Evolutionary conservation across 1,284 basidiomycete species (phyloP).

Genomic region (Tilletia setariae): DNA sequence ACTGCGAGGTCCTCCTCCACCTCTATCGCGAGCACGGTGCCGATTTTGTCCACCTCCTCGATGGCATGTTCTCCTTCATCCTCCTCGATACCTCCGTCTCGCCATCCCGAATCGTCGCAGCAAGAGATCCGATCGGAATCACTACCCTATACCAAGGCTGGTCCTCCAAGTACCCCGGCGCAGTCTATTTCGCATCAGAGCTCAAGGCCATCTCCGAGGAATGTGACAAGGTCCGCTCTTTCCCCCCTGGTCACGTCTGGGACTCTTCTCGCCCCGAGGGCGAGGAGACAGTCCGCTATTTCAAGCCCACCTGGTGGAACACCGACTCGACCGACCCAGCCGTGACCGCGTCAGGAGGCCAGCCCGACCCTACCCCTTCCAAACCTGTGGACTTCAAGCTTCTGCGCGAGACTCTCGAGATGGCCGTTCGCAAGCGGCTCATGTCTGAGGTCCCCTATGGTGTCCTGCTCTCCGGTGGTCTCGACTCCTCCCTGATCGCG

Average conservation of each 20-base stretch:
- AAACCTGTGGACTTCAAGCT: conserved; percentile 66
- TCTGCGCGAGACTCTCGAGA: conserved; percentile 72
- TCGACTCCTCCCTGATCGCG: conserved; percentile 95
- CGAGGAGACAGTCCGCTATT: conserved; percentile 54
- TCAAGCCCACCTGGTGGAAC: conserved; percentile 54
- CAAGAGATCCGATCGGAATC: conserved; percentile 95
- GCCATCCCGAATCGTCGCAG: conserved; percentile 86
- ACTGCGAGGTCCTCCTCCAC: conserved; percentile 91
- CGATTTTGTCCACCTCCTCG: conserved; percentile 62
- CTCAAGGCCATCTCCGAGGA: conserved; percentile 88
- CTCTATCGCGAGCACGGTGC: conserved; percentile 55
- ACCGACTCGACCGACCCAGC: conserved; percentile 60
- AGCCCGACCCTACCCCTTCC: conserved; percentile 61
- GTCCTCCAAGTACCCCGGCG: conserved; percentile 77
- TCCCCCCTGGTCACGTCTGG: conserved; percentile 89
- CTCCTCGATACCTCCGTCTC: conserved; percentile 86
- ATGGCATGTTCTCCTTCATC: conserved; percentile 99
- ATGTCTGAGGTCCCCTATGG: conserved; percentile 99
- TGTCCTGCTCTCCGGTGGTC: conserved; percentile 87
- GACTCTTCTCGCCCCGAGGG: conserved; percentile 48
- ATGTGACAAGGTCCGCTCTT: conserved; percentile 89
- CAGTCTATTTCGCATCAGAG: conserved; percentile 90
- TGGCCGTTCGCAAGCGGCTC: conserved; percentile 86
- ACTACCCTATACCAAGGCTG: conserved; percentile 97
- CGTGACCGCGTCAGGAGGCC: background rate